These are phyloP conservation scores for Pleodorina starrii DNA, from an alignment of 139 green algal species.

Conservation along the genomic window DNA sequence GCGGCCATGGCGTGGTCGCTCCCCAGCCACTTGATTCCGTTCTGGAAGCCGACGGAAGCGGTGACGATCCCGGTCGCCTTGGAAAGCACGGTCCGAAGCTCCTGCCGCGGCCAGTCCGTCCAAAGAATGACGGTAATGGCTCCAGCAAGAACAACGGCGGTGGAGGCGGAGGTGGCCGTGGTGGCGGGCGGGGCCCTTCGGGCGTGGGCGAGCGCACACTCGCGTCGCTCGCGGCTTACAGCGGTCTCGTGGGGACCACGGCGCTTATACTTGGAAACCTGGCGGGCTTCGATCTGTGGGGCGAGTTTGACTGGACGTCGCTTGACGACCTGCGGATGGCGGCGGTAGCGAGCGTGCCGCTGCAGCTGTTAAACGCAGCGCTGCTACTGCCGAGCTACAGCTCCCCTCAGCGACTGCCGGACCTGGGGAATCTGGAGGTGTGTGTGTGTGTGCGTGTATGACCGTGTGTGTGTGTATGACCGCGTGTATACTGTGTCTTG, in stretches of 20 bases:
- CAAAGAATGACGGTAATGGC: background rate
- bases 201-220: background rate
- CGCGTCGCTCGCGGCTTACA: background rate
- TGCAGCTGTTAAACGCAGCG: conserved; percentile 43
- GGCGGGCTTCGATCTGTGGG: conserved; percentile 19
- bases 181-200: background rate
- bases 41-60: background rate
- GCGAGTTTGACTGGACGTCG: background rate
- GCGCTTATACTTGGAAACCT: background rate
- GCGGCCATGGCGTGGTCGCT: background rate
- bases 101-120: background rate
- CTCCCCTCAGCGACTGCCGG: conserved; percentile 1
- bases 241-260: background rate
- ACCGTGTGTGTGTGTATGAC: background rate
- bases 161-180: background rate
- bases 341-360: background rate
- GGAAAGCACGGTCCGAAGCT: conserved; percentile 19
- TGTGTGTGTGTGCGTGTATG: background rate
- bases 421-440: conserved; percentile 4
- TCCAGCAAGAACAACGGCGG: background rate
- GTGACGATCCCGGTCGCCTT: background rate
- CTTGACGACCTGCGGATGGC: conserved; percentile 7
- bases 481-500: no score
- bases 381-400: conserved; percentile 44
- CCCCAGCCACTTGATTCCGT: background rate